Evolutionary conservation across 371 early-diverging fungal genomes (phyloP).

Genomic region (Chytridium lagenaria): DNA sequence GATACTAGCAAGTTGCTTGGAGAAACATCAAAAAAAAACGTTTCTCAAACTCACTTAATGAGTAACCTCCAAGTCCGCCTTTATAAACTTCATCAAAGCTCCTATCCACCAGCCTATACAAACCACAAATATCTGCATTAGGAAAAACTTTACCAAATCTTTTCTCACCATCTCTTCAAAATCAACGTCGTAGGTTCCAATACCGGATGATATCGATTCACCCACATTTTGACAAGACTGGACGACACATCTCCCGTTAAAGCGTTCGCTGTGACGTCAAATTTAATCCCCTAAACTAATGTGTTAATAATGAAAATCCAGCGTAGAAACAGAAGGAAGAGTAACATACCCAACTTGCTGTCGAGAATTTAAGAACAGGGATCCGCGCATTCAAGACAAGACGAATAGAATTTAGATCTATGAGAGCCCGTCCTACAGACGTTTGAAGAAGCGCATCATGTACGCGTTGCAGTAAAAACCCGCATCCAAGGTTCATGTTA

Average conservation of each 20-base stretch:
- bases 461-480: background rate
- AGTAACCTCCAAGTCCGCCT: constrained; percentile 17
- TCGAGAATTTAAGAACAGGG: constrained; percentile 12
- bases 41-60: background rate
- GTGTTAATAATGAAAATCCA: background rate
- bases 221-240: constrained; percentile 4
- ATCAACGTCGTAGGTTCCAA: background rate
- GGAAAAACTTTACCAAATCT: too few species aligned
- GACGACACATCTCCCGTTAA: background rate
- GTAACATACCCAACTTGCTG: background rate
- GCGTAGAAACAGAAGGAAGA: background rate
- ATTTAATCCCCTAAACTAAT: constrained; percentile 8
- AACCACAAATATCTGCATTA: too few species aligned
- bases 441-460: background rate
- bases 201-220: constrained; percentile 5
- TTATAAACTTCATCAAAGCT: constrained; percentile 10
- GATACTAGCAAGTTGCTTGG: too few species aligned
- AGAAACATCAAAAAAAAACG: background rate
- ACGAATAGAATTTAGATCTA: background rate
- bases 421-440: background rate
- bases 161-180: constrained; percentile 5
- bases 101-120: constrained; percentile 11
- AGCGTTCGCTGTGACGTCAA: constrained; percentile 16
- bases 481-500: background rate
- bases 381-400: background rate